Base-by-base conservation (phyloP, 2,329 filamentous ascomycete species). In the Scleromitrula shiraiana region DNA sequence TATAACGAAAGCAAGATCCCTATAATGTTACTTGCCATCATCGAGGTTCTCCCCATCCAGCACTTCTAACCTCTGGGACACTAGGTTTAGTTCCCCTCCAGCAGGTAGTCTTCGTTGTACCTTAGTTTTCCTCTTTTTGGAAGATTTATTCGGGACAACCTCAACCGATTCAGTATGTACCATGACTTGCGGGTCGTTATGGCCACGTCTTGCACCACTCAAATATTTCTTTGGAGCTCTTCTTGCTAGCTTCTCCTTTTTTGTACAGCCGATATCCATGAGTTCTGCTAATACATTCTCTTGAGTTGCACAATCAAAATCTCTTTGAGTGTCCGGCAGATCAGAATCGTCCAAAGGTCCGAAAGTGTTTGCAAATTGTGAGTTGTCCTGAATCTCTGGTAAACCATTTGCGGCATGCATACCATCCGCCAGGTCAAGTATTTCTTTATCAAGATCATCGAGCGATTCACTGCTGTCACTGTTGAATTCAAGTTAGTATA, bases 81-180 rank as follows among this genome's bases (percentile, higher is more conserved):
- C 41, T 6, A 49, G 44, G 14, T 56, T 20, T 23, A 62, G 41
- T 33, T 59, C 54, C 12, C n/a, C n/a, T n/a, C 52, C 38, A 12
- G 54, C 48, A 24, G 53, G 53, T 32, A 58, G 48, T 29, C 53
- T 50, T 19, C 54, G 59, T 39, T 47, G 15, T 17, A 24, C 23
- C 40, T 50, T 53, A 23, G 41, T 41, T 6, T 24, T 8, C 19
- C 22, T 52, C 17, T 23, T 15, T n/a, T 51, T 49, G 27, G 8
- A 22, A 8, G 14, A 15, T 51, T 22, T 12, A 37, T 41, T 27
- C 23, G 22, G 15, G n/a, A n/a, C n/a, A n/a, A n/a, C n/a, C n/a
- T n/a, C n/a, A n/a, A n/a, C n/a, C n/a, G n/a, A n/a, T n/a, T n/a
- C n/a, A n/a, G n/a, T n/a, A n/a, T n/a, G n/a, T n/a, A n/a, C n/a